Percentiles rank a stretch among this genome's conserved stretches.
phyloP scores from a whole-genome alignment of 257 asterid species.

The Thymus quinquecostatus region DNA sequence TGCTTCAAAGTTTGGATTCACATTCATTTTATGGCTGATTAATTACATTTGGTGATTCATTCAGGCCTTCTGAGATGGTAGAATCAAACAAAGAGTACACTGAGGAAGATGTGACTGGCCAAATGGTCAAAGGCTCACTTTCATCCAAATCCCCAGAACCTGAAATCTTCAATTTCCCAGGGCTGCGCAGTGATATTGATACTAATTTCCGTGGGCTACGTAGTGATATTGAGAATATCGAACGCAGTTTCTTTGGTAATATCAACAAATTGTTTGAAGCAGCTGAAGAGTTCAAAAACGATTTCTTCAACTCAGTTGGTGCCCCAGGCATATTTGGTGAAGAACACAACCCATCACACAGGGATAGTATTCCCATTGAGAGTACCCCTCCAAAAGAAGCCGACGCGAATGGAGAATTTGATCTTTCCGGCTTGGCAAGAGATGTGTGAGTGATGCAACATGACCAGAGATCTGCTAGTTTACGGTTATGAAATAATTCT shows the following conservation, averaged over 20 bases:
- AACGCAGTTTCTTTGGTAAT: constrained; percentile 53
- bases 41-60: constrained; percentile 15
- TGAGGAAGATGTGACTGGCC: constrained; percentile 83
- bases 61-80: constrained; percentile 84
- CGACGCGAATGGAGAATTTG: constrained; percentile 59
- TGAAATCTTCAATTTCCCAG: constrained; percentile 58
- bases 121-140: constrained; percentile 58
- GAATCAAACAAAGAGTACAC: constrained; percentile 75
- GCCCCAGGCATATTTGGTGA: constrained; percentile 27
- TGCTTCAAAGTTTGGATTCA: neutral
- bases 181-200: constrained; percentile 30
- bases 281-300: constrained; percentile 62
- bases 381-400: constrained; percentile 40
- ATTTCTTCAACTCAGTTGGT: constrained; percentile 55
- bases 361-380: constrained; percentile 48
- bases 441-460: constrained; percentile 53
- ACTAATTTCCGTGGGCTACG: constrained; percentile 68
- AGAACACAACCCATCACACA: constrained; percentile 33
- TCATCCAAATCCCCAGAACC: constrained; percentile 41
- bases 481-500: constrained; percentile 20
- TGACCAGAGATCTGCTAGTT: constrained; percentile 1
- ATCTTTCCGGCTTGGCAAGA: constrained; percentile 54
- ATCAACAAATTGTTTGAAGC: constrained; percentile 52
- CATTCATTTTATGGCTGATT: constrained; percentile 12
- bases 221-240: constrained; percentile 71